Percentiles rank a stretch among this genome's conserved stretches.
Conservation (phyloP, 768 basidiomycete genomes). For the Phallus indusiatus region DNA sequence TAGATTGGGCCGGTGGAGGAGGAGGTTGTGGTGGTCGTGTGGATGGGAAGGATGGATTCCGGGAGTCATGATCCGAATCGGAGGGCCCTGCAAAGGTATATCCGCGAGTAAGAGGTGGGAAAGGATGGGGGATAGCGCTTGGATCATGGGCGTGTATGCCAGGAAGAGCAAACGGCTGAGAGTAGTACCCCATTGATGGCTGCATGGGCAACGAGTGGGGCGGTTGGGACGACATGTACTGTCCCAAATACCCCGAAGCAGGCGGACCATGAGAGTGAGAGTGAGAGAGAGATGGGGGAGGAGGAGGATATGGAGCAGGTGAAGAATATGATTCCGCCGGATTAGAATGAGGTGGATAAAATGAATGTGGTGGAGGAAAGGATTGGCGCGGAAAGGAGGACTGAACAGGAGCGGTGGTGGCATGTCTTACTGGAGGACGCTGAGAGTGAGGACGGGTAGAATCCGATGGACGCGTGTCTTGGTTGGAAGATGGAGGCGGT, state of each 20-base stretch:
- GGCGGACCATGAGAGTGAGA: background rate
- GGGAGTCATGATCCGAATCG: background rate
- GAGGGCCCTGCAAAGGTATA: background rate
- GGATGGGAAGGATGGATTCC: slow-evolving; percentile 24
- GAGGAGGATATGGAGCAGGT: background rate
- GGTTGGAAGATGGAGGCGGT: background rate
- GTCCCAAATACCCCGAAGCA: slow-evolving; percentile 1
- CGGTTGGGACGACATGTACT: slow-evolving; percentile 6
- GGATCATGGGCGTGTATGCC: slow-evolving; percentile 8
- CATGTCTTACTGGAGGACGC: background rate
- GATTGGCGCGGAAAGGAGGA: background rate
- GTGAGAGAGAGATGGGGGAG: too few species aligned
- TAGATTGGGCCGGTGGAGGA: slow-evolving; percentile 22
- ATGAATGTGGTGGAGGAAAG: background rate
- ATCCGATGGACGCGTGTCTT: background rate
- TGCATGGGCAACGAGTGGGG: background rate
- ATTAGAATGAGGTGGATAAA: background rate
- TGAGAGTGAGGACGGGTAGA: background rate
- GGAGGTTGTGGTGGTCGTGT: slow-evolving; percentile 27
- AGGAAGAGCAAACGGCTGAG: slow-evolving; percentile 21
- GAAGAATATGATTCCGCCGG: background rate
- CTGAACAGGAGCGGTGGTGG: background rate
- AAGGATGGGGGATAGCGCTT: background rate
- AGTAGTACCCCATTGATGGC: slow-evolving; percentile 24
- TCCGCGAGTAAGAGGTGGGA: background rate